Evolutionary conservation across 768 basidiomycete species (phyloP).

Genomic region (Pleurotus tuber-regium): DNA sequence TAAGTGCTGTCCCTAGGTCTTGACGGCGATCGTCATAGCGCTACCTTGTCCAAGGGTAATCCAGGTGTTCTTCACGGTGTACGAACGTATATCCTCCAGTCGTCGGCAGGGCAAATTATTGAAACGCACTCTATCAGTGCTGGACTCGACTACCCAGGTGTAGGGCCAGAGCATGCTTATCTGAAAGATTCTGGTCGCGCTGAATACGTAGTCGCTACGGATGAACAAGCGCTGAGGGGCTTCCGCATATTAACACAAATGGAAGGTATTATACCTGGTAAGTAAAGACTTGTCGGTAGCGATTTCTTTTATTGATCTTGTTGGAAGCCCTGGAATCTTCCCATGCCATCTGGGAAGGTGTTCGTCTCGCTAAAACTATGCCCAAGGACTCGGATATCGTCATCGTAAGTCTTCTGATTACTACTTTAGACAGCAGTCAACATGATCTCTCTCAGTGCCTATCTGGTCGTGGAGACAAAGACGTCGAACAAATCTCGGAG

Average conservation of each 20-base stretch:
- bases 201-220: slow-evolving; percentile 90
- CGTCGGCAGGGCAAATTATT: slow-evolving; percentile 84
- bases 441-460: slow-evolving; percentile 56
- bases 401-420: slow-evolving; percentile 58
- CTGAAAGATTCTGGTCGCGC: slow-evolving; percentile 93
- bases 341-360: slow-evolving; percentile 93
- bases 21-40: slow-evolving; percentile 85
- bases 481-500: slow-evolving; percentile 95
- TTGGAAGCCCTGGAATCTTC: slow-evolving; percentile 84
- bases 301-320: not conserved
- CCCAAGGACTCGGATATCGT: slow-evolving; percentile 86
- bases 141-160: slow-evolving; percentile 94
- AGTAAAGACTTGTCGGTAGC: slow-evolving; percentile 18
- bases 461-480: slow-evolving; percentile 96
- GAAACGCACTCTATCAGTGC: slow-evolving; percentile 98
- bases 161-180: slow-evolving; percentile 98
- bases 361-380: slow-evolving; percentile 80
- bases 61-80: slow-evolving; percentile 97
- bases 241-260: slow-evolving; percentile 90
- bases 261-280: slow-evolving; percentile 97
- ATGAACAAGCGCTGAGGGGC: slow-evolving; percentile 90
- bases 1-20: slow-evolving; percentile 42
- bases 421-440: not conserved
- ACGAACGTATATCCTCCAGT: slow-evolving; percentile 92
- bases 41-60: slow-evolving; percentile 86